Conservation (phyloP, 106 monocot species). For the Platanthera zijinensis region DNA sequence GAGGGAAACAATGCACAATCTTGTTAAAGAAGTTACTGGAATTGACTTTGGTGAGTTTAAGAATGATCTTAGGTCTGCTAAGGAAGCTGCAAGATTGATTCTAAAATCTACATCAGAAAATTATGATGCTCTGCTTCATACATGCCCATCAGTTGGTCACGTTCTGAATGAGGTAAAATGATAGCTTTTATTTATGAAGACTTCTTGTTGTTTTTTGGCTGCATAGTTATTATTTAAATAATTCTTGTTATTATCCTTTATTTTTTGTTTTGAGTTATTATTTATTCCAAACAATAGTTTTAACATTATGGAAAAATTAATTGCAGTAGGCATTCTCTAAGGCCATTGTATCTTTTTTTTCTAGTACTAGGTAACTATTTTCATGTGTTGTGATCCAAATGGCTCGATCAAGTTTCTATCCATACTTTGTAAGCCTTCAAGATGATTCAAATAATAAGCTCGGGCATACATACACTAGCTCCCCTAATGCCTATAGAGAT, state of each 20-base stretch:
- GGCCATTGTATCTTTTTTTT: not conserved
- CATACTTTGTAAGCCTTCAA: too few relatives aligned
- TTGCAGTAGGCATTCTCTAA: not conserved
- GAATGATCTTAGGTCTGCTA: conserved; percentile 62
- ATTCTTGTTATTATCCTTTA: not conserved
- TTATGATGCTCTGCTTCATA: conserved; percentile 24
- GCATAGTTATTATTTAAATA: not conserved
- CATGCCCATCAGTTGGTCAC: conserved; percentile 76
- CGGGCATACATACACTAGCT: too few relatives aligned
- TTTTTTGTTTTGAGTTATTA: not conserved
- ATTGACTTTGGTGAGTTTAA: conserved; percentile 56
- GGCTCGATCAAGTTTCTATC: too few relatives aligned
- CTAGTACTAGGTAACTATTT: not conserved
- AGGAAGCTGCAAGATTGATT: conserved; percentile 37
- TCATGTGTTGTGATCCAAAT: not conserved
- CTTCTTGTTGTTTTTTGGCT: not conserved
- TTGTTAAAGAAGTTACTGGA: conserved; percentile 84
- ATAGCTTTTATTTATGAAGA: not conserved
- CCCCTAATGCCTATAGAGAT: too few relatives aligned
- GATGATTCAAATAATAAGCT: too few relatives aligned
- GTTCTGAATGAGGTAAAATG: conserved; percentile 75
- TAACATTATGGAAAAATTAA: not conserved
- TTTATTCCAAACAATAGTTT: not conserved
- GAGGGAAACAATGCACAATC: conserved; percentile 91
- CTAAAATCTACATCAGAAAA: conserved; percentile 28